These are phyloP conservation scores for Tulasnella sp. DNA, from an alignment of 768 basidiomycete genomes.

Conservation along the genomic window DNA sequence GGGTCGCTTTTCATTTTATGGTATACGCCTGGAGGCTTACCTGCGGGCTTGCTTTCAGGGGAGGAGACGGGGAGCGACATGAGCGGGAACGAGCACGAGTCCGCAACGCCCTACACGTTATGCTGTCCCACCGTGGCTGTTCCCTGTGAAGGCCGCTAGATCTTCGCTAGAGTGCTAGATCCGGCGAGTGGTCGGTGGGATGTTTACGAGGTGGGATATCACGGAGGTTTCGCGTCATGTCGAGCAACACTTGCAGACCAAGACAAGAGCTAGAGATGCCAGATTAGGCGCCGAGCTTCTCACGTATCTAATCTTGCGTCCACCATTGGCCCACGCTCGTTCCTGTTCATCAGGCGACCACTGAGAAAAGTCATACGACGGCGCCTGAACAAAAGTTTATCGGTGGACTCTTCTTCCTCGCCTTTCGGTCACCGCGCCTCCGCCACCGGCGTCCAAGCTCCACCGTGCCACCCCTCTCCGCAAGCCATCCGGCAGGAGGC, in stretches of 20 bases:
- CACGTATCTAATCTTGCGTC: no score
- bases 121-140: background rate
- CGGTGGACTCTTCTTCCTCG: background rate
- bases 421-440: background rate
- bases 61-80: background rate
- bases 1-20: slow-evolving; percentile 1
- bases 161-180: background rate
- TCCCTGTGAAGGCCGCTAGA: background rate
- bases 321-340: background rate
- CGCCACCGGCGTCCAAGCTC: slow-evolving; percentile 2
- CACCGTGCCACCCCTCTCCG: background rate
- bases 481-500: background rate
- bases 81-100: background rate
- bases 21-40: background rate
- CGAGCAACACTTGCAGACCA: background rate
- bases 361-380: background rate
- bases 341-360: background rate
- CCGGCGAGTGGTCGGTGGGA: slow-evolving; percentile 8
- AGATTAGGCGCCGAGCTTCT: background rate
- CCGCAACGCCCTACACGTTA: background rate
- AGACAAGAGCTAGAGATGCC: background rate
- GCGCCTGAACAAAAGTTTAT: no score
- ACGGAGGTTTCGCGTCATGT: slow-evolving; percentile 4
- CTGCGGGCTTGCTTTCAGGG: background rate
- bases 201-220: background rate